phyloP scores from a whole-genome alignment of 108 stramenopile genomes.

The Mediolabrus comicus region DNA sequence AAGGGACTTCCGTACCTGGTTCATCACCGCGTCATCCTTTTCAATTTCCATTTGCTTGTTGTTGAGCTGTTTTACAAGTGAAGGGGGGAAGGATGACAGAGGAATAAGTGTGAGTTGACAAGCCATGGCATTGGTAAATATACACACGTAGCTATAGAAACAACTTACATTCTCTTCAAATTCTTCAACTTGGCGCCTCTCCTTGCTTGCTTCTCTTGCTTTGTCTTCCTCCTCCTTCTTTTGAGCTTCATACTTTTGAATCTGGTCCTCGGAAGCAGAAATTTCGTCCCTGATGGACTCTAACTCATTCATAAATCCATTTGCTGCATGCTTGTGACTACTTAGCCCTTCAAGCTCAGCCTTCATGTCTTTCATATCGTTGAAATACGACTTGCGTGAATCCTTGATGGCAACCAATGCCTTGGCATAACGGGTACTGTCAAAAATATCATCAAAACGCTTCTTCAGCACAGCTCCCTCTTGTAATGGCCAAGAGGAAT shows the following conservation, averaged over 20 bases:
- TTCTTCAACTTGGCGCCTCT: conserved; percentile 35
- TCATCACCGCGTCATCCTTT: conserved; percentile 36
- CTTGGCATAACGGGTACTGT: conserved; percentile 93
- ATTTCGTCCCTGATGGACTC: conserved; percentile 58
- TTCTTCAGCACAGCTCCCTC: conserved; percentile 98
- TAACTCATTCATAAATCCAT: conserved; percentile 71
- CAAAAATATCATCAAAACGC: conserved; percentile 99
- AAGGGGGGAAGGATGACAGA: too few relatives aligned
- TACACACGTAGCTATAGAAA: background rate
- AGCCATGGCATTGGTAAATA: too few relatives aligned
- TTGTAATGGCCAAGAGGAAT: conserved; percentile 86
- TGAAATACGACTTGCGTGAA: conserved; percentile 68
- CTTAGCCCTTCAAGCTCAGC: conserved; percentile 79
- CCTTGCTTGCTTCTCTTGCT: conserved; percentile 15
- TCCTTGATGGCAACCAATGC: conserved; percentile 94
- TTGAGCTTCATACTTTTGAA: conserved; percentile 11
- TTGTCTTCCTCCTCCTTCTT: conserved; percentile 46
- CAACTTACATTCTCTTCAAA: conserved; percentile 25
- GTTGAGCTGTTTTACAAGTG: conserved; percentile 16
- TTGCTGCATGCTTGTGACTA: conserved; percentile 80
- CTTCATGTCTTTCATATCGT: conserved; percentile 77
- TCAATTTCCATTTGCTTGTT: conserved; percentile 24
- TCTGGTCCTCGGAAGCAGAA: conserved; percentile 55
- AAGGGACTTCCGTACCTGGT: conserved; percentile 48
- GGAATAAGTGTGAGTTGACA: background rate